Conservation (phyloP, 1,139 yeast species). For the Sugiyamaella paludigena region DNA sequence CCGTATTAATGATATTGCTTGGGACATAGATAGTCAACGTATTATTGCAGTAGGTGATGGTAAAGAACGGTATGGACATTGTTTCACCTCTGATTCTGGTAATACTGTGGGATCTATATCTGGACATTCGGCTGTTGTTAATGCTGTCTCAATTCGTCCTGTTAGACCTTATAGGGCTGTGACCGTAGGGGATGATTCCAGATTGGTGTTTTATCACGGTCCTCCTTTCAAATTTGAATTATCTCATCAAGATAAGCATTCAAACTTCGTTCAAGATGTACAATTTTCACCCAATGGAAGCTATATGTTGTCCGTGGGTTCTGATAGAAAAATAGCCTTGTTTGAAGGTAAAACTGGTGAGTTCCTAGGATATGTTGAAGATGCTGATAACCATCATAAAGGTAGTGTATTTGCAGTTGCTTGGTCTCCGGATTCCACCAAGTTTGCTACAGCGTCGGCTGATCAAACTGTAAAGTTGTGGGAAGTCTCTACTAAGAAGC, state of each 20-base stretch:
- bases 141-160: conserved; percentile 83
- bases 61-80: conserved; percentile 86
- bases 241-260: conserved; percentile 70
- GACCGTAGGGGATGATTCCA: conserved; percentile 86
- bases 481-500: conserved; percentile 41
- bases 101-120: conserved; percentile 93
- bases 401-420: conserved; percentile 80
- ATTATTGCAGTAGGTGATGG: conserved; percentile 96
- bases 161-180: conserved; percentile 91
- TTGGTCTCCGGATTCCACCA: conserved; percentile 58
- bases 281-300: conserved; percentile 72
- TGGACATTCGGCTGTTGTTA: conserved; percentile 86
- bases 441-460: conserved; percentile 79
- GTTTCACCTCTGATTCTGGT: conserved; percentile 91
- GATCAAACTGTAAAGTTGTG: conserved; percentile 73
- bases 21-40: conserved; percentile 89
- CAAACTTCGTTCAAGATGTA: conserved; percentile 77
- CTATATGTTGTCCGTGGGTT: conserved; percentile 75
- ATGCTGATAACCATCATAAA: conserved; percentile 50
- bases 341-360: conserved; percentile 92
- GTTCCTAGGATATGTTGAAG: conserved; percentile 46
- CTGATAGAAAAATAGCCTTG: conserved; percentile 72
- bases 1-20: conserved; percentile 75
- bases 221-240: conserved; percentile 88
- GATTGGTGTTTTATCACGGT: conserved; percentile 81